Conservation (phyloP, 805 yeast genomes). For the Candida maris region DNA sequence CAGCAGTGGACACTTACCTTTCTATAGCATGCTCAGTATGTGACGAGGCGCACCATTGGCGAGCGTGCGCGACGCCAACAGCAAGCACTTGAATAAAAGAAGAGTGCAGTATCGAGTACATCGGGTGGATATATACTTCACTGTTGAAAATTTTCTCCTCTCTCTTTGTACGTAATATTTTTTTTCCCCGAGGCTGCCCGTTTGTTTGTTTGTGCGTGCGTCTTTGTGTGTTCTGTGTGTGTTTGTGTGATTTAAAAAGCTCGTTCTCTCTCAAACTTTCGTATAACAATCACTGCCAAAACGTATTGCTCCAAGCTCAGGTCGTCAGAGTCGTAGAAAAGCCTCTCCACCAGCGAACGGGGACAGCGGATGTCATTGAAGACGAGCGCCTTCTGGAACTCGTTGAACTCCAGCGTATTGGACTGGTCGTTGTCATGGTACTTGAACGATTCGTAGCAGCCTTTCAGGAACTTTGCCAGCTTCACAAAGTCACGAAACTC, state of each 20-base stretch:
- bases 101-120: too few relatives aligned
- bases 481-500: conserved; percentile 28
- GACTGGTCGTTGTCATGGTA: conserved; percentile 28
- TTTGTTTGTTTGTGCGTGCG: too few relatives aligned
- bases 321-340: conserved; percentile 18
- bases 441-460: conserved; percentile 29
- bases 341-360: conserved; percentile 15
- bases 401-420: conserved; percentile 24
- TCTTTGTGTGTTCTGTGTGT: too few relatives aligned
- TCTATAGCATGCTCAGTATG: too few relatives aligned
- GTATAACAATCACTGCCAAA: conserved; percentile 25
- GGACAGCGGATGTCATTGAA: conserved; percentile 25
- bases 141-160: too few relatives aligned
- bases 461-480: conserved; percentile 29
- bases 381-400: conserved; percentile 25
- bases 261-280: conserved; percentile 18
- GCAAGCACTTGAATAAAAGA: too few relatives aligned
- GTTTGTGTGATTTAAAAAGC: conserved; percentile 2
- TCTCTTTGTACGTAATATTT: too few relatives aligned
- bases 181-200: too few relatives aligned
- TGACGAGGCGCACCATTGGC: too few relatives aligned
- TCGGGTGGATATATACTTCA: too few relatives aligned
- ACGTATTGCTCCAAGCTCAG: conserved; percentile 28
- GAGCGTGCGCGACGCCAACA: too few relatives aligned
- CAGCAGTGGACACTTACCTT: too few relatives aligned